Percentiles rank a stretch among this genome's conserved stretches.
Conservation (phyloP, 805 yeast genomes). For the Isabelozyma pseudorhagii region DNA sequence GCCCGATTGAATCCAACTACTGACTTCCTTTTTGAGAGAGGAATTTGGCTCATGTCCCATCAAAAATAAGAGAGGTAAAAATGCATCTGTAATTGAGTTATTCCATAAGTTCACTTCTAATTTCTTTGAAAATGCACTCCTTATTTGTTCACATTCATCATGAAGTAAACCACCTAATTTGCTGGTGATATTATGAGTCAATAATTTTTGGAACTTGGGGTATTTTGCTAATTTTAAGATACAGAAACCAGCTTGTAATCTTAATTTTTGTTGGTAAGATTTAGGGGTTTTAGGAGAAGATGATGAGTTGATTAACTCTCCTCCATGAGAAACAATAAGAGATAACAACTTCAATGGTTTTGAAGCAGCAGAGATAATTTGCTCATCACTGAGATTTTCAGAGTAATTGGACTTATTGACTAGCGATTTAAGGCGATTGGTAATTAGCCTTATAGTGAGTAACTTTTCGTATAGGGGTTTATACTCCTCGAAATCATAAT, state of each 20-base stretch:
- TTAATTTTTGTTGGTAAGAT: constrained; percentile 54
- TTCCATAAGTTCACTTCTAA: constrained; percentile 51
- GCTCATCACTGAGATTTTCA: constrained; percentile 13
- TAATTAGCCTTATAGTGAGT: constrained; percentile 51
- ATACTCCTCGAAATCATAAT: constrained; percentile 18
- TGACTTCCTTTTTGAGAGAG: constrained; percentile 45
- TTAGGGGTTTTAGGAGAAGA: constrained; percentile 58
- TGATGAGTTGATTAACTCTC: constrained; percentile 60
- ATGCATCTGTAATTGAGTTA: constrained; percentile 59
- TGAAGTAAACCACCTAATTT: constrained; percentile 58
- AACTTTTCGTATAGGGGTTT: constrained; percentile 47
- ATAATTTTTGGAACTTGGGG: constrained; percentile 48
- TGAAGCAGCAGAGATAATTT: constrained; percentile 27
- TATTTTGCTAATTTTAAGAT: constrained; percentile 62
- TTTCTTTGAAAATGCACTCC: constrained; percentile 47
- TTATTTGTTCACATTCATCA: constrained; percentile 60
- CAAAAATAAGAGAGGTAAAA: constrained; percentile 65
- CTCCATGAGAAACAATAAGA: constrained; percentile 69
- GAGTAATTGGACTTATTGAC: constrained; percentile 30
- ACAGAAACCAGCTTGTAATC: constrained; percentile 65
- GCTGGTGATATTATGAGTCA: constrained; percentile 51
- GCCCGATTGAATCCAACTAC: constrained; percentile 71
- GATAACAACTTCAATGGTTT: constrained; percentile 65
- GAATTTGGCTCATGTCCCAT: constrained; percentile 72
- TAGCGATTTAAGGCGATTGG: constrained; percentile 50